These are phyloP conservation scores for Russula abietina DNA, from an alignment of 768 basidiomycete genomes.

Conservation along the genomic window DNA sequence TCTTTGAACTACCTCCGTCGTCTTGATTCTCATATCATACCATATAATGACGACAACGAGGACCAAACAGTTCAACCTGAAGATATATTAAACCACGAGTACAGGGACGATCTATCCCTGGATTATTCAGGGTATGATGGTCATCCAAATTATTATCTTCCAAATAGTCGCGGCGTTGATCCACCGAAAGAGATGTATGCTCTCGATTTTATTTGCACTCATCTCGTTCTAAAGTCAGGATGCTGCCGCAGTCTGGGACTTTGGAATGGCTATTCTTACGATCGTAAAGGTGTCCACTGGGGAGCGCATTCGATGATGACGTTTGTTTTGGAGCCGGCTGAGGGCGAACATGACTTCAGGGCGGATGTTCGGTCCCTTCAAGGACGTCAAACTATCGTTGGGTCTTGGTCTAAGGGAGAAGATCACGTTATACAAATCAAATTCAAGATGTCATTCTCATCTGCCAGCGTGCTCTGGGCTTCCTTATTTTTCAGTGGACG, in stretches of 20 bases:
- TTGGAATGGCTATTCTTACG: constrained; percentile 21
- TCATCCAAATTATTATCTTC: not conserved
- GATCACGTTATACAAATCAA: constrained; percentile 16
- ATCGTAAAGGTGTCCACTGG: not conserved
- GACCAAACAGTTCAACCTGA: constrained; percentile 6
- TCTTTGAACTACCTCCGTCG: constrained; percentile 4
- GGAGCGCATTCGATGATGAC: constrained; percentile 16
- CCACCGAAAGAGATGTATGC: constrained; percentile 12
- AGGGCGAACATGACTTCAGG: constrained; percentile 10
- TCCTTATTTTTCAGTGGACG: constrained; percentile 2
- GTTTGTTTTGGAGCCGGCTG: constrained; percentile 4
- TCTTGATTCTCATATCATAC: not conserved
- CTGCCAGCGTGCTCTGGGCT: not conserved
- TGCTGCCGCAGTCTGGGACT: constrained; percentile 5
- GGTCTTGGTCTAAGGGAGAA: constrained; percentile 20
- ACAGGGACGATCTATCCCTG: constrained; percentile 6
- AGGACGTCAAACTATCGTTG: constrained; percentile 17
- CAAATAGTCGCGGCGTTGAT: not conserved
- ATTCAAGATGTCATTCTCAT: constrained; percentile 19
- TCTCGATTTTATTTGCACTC: not conserved
- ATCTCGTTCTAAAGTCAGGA: not conserved
- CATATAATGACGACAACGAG: constrained; percentile 13
- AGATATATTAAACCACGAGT: constrained; percentile 8
- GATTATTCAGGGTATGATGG: constrained; percentile 16
- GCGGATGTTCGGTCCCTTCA: constrained; percentile 8